phyloP scores from a whole-genome alignment of 495 filamentous ascomycete species.

The Aspergillus cavernicola region DNA sequence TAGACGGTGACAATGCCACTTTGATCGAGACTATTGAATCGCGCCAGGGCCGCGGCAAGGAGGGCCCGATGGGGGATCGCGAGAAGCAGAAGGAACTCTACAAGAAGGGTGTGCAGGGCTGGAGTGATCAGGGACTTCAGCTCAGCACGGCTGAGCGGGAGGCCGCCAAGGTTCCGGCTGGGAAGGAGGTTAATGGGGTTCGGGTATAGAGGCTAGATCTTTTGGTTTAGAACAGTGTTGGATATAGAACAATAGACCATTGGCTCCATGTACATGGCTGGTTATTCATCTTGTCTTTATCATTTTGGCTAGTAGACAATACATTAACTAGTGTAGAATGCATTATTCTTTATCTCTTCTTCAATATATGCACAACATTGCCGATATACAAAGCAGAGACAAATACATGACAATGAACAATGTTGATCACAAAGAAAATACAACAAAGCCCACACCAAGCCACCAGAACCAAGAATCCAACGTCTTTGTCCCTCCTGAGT shows the following conservation, averaged over 20 bases:
- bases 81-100: slow-evolving; percentile 39
- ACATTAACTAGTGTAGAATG: too few relatives aligned
- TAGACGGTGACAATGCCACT: slow-evolving; percentile 55
- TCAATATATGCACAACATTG: too few relatives aligned
- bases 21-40: slow-evolving; percentile 62
- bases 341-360: too few relatives aligned
- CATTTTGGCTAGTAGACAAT: too few relatives aligned
- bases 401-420: too few relatives aligned
- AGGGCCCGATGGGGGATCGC: slow-evolving; percentile 30
- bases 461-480: too few relatives aligned
- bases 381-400: too few relatives aligned
- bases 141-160: slow-evolving; percentile 40
- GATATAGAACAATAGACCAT: background rate
- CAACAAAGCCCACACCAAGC: too few relatives aligned
- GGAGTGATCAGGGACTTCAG: slow-evolving; percentile 44
- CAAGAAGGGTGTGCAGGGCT: slow-evolving; percentile 38
- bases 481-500: too few relatives aligned
- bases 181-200: slow-evolving; percentile 34
- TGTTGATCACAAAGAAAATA: too few relatives aligned
- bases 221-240: background rate
- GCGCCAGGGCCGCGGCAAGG: slow-evolving; percentile 51
- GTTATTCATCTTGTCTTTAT: background rate
- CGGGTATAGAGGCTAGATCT: slow-evolving; percentile 21
- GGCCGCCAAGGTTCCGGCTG: slow-evolving; percentile 32
- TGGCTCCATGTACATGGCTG: background rate